Percentiles rank a stretch among this genome's conserved stretches.
Evolutionary conservation across 768 basidiomycete genomes (phyloP).

Genomic region (Tephrocybe sp.): DNA sequence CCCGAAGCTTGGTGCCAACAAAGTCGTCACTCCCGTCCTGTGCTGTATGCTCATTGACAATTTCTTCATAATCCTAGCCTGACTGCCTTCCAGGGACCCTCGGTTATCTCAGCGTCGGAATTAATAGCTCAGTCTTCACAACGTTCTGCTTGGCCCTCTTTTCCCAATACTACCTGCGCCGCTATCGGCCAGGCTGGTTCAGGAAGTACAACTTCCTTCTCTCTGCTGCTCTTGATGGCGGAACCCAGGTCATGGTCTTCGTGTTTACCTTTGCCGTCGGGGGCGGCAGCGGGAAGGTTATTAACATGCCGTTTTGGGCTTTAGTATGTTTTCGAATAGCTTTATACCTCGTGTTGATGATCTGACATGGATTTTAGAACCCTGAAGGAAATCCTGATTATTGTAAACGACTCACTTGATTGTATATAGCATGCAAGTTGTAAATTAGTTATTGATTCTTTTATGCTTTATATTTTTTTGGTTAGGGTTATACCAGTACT

Average conservation of each 20-base stretch:
- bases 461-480: no score
- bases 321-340: conserved; percentile 26
- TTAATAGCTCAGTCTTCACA: conserved; percentile 54
- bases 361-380: conserved; percentile 11
- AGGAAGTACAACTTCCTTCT: conserved; percentile 52
- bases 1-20: conserved; percentile 47
- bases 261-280: conserved; percentile 45
- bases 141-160: conserved; percentile 45
- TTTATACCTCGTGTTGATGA: not conserved
- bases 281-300: conserved; percentile 40
- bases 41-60: conserved; percentile 26
- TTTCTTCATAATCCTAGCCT: not conserved
- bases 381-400: conserved; percentile 24
- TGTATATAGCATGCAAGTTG: not conserved
- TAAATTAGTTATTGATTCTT: no score
- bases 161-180: conserved; percentile 46
- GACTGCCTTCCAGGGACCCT: conserved; percentile 31
- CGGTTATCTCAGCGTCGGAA: conserved; percentile 53
- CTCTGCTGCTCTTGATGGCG: conserved; percentile 52
- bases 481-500: no score
- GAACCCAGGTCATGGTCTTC: conserved; percentile 45
- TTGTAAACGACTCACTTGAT: conserved; percentile 22
- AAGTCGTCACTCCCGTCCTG: conserved; percentile 51
- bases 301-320: conserved; percentile 37
- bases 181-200: conserved; percentile 44